Evolutionary conservation across 805 yeast genomes (phyloP).

Genomic region (Cyberlindnera mississippiensis): DNA sequence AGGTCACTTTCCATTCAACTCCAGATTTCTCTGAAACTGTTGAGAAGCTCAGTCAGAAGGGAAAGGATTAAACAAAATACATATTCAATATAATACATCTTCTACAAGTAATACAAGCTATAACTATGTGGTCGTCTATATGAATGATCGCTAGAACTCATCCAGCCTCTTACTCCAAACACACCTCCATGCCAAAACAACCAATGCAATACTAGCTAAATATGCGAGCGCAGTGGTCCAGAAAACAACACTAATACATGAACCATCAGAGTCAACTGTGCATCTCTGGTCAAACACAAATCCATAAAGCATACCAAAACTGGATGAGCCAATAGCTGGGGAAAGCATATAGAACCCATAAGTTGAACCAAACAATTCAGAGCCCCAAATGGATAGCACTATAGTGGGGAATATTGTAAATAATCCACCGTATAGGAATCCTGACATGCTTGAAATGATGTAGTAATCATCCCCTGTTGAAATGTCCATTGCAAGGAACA

Average conservation of each 20-base stretch:
- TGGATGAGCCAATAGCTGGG: slow-evolving; percentile 76
- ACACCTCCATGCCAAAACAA: slow-evolving; percentile 22
- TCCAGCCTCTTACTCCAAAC: slow-evolving; percentile 13
- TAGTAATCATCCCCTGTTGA: slow-evolving; percentile 21
- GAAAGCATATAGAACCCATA: slow-evolving; percentile 90
- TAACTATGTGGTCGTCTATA: no score
- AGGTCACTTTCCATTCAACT: slow-evolving; percentile 42
- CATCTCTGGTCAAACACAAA: slow-evolving; percentile 46
- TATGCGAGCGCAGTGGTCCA: slow-evolving; percentile 17
- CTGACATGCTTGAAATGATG: slow-evolving; percentile 49
- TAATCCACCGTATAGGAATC: slow-evolving; percentile 74
- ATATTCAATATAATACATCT: no score
- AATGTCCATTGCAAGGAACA: slow-evolving; percentile 24
- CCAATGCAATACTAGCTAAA: slow-evolving; percentile 7
- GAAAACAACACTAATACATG: slow-evolving; percentile 21
- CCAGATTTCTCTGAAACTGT: slow-evolving; percentile 38
- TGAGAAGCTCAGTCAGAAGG: slow-evolving; percentile 15
- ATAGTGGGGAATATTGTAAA: slow-evolving; percentile 87
- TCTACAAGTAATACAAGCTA: no score
- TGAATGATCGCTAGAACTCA: background rate
- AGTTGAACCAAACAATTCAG: slow-evolving; percentile 82
- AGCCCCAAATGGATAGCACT: slow-evolving; percentile 82
- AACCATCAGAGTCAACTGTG: background rate
- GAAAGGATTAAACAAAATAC: no score
- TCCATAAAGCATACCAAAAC: slow-evolving; percentile 71